Percentiles rank a stretch among this genome's conserved stretches.
phyloP scores from a whole-genome alignment of 2,329 filamentous ascomycete genomes.

The Dactylellina haptotyla region DNA sequence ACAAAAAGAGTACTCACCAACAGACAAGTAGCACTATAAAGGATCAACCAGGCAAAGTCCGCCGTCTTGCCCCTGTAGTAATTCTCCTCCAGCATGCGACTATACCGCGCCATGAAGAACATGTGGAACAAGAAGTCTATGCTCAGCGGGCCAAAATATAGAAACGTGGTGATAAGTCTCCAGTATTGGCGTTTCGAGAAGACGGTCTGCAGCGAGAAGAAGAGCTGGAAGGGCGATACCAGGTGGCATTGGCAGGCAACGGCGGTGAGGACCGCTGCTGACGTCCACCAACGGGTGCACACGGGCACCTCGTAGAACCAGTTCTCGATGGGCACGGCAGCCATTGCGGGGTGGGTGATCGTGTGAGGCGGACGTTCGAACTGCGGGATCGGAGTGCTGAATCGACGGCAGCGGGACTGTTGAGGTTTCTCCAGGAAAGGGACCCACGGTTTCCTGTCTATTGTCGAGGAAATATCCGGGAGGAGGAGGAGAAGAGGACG shows the following conservation, averaged over 20 bases:
- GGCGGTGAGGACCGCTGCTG: constrained; percentile 86
- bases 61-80: constrained; percentile 85
- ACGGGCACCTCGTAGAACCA: constrained; percentile 99
- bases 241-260: constrained; percentile 92
- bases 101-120: constrained; percentile 97
- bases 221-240: constrained; percentile 91
- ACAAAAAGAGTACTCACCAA: constrained; percentile 63
- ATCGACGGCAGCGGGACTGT: not conserved
- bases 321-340: constrained; percentile 76
- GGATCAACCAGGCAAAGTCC: constrained; percentile 91
- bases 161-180: constrained; percentile 93
- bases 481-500: not conserved
- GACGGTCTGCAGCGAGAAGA: constrained; percentile 93
- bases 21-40: constrained; percentile 83
- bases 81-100: constrained; percentile 91
- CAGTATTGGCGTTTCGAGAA: constrained; percentile 97
- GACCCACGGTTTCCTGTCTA: too few relatives aligned
- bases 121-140: constrained; percentile 96
- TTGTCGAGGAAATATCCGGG: too few relatives aligned
- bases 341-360: constrained; percentile 61
- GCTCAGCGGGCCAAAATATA: constrained; percentile 95
- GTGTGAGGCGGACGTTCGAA: not conserved
- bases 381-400: not conserved
- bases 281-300: constrained; percentile 96
- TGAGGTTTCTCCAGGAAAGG: too few relatives aligned